Percentiles rank a stretch among this genome's conserved stretches.
phyloP scores from a whole-genome alignment of 2,329 filamentous ascomycete genomes.

The Botryotinia globosa region DNA sequence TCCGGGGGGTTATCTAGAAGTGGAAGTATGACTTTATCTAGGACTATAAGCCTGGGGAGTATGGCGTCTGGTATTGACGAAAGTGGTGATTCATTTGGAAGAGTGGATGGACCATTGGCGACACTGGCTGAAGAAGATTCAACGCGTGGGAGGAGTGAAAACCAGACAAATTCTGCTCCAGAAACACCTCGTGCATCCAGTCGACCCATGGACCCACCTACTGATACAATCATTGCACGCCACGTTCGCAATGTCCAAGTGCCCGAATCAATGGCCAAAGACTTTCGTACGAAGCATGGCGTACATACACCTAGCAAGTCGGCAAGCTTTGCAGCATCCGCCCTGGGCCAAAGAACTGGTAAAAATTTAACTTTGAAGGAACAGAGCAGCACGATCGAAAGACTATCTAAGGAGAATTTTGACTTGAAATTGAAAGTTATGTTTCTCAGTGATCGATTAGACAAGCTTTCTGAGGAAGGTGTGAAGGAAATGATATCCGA shows the following conservation, averaged over 20 bases:
- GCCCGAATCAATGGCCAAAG: conserved; percentile 80
- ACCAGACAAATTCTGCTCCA: conserved; percentile 46
- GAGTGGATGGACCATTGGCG: conserved; percentile 50
- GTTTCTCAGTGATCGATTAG: conserved; percentile 89
- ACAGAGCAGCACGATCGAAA: conserved; percentile 95
- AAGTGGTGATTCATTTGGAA: conserved; percentile 33
- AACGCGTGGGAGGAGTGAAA: conserved; percentile 46
- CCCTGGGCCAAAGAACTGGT: conserved; percentile 51
- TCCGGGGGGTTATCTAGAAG: conserved; percentile 49
- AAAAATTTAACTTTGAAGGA: conserved; percentile 88
- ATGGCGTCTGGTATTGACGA: conserved; percentile 76
- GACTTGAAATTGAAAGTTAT: conserved; percentile 96
- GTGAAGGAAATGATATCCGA: conserved; percentile 98
- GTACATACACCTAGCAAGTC: conserved; percentile 57
- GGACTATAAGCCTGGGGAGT: conserved; percentile 84
- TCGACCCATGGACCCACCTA: conserved; percentile 60
- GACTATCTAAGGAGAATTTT: conserved; percentile 96
- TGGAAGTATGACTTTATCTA: conserved; percentile 58
- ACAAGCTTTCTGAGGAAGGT: conserved; percentile 91
- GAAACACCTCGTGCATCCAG: conserved; percentile 67
- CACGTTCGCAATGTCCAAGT: conserved; percentile 89
- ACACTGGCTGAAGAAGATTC: conserved; percentile 59
- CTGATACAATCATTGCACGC: conserved; percentile 83
- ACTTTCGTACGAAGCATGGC: conserved; percentile 75
- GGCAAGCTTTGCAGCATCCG: conserved; percentile 49